Base-by-base conservation (phyloP, 139 green algal genomes). In the Chlorella sorokiniana region DNA sequence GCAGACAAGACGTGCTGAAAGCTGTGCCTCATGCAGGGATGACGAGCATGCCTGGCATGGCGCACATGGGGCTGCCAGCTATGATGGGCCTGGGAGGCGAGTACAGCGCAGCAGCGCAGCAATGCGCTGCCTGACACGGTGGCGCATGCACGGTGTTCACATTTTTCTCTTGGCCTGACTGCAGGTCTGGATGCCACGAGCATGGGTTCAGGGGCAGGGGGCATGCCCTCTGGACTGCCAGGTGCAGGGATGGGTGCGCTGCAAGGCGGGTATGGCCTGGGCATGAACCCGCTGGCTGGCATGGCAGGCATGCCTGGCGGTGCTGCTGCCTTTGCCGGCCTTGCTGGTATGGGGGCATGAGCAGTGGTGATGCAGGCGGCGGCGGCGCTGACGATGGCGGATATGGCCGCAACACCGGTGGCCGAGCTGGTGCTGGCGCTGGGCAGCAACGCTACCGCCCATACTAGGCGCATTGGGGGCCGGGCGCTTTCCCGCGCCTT, bases 361-460 rank as follows among this genome's bases (percentile, higher is more conserved):
- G 23, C 61, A 16, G 14, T 18, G 31, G 71, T 25, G 35, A 44
- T 65, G 45, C 41, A 35, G 68, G 35, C 16, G 38, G 65, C 38
- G 65, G 37, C 3, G 67, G 3, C 23, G 67, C 6, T 56, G 67
- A 6, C 67, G 38, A 11, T 37, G 51, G 51, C 8, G 54, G 37
- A 1, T 52, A 48, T 42, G 64, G 78, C 0, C 37, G 38, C 33
- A 63, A 51, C 41, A 63, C 41, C 20, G n/a, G 41, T 10, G 61
- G 61, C 10, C 44, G 40, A n/a, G 64, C 52, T n/a, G 45, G 29
- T 33, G 45, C 45, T 29, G 41, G 67, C 67, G 69, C 68, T 38
- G 41, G 38, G 25, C 67, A 84, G 68, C 76, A 73, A 61, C 76
- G 59, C 31, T 81, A 63, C 76, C 59, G 76, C n/a, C 76, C 76